A percentile compares a stretch with the other conserved stretches of the same genome.
Evolutionary conservation across 108 stramenopile species (phyloP).

Genomic region (Skeletonema costatum): DNA sequence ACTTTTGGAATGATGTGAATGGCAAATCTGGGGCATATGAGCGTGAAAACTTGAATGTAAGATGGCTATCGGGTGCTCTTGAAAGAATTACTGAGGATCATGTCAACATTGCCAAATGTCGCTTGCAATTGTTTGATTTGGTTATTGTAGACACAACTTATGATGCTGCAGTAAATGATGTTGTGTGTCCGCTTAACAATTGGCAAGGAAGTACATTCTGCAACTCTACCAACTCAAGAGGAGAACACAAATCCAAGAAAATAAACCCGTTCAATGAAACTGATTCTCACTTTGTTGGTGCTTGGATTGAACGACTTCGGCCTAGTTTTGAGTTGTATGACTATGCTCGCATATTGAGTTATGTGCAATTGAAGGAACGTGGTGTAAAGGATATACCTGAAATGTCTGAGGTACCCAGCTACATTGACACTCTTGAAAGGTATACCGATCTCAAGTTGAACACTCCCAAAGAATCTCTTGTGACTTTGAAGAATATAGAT

Average conservation of each 20-base stretch:
- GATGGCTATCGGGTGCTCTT: slow-evolving; percentile 42
- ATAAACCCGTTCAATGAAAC: slow-evolving; percentile 18
- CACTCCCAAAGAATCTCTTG: slow-evolving; percentile 5
- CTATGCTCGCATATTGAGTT: slow-evolving; percentile 45
- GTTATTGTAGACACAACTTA: slow-evolving; percentile 37
- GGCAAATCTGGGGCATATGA: slow-evolving; percentile 13
- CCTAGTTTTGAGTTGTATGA: slow-evolving; percentile 51
- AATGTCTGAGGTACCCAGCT: slow-evolving; percentile 35
- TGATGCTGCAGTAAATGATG: slow-evolving; percentile 30
- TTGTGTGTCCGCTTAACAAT: slow-evolving; percentile 41
- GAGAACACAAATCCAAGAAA: slow-evolving; percentile 18
- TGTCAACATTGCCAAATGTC: slow-evolving; percentile 50
- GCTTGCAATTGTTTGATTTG: slow-evolving; percentile 48
- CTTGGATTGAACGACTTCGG: slow-evolving; percentile 41
- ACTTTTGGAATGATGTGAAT: slow-evolving; percentile 33
- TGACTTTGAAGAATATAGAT: slow-evolving; percentile 34
- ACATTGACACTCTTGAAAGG: slow-evolving; percentile 28
- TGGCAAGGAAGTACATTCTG: slow-evolving; percentile 1
- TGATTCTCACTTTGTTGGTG: slow-evolving; percentile 28
- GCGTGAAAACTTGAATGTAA: slow-evolving; percentile 36
- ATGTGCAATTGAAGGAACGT: slow-evolving; percentile 22
- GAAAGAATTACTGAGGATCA: slow-evolving; percentile 27
- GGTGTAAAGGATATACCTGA: slow-evolving; percentile 35
- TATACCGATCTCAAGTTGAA: slow-evolving; percentile 19
- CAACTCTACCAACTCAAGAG: not conserved